phyloP scores from a whole-genome alignment of 169 alveolate species.

The Plasmodium gonderi region DNA sequence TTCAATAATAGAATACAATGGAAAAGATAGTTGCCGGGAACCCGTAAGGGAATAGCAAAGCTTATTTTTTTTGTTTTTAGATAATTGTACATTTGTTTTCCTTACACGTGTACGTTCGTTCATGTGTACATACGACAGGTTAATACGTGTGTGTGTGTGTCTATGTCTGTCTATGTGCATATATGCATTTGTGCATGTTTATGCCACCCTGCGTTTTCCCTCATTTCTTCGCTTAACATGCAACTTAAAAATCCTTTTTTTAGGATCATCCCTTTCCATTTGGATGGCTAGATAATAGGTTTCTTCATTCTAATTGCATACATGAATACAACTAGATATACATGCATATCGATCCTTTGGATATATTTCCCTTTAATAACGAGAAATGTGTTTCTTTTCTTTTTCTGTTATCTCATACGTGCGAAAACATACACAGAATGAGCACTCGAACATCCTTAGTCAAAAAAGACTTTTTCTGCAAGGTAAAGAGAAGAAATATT shows the following conservation, averaged over 20 bases:
- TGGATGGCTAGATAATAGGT: constrained; percentile 75
- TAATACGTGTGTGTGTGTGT: neutral
- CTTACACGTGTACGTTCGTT: too few relatives aligned
- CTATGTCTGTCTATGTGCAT: neutral
- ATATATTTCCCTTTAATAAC: neutral
- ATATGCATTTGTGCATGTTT: neutral
- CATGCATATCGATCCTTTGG: neutral
- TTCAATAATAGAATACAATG: constrained; percentile 59
- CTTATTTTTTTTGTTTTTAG: too few relatives aligned
- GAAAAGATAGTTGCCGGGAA: constrained; percentile 66
- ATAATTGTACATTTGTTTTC: too few relatives aligned
- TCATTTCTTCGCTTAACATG: neutral
- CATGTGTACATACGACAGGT: too few relatives aligned
- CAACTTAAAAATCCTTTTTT: neutral
- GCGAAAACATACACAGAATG: constrained; percentile 34
- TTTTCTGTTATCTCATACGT: neutral
- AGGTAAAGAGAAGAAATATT: constrained; percentile 7
- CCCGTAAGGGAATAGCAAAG: constrained; percentile 15
- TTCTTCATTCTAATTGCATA: neutral
- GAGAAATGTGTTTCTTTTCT: neutral
- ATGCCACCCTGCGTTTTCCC: too few relatives aligned
- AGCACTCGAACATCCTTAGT: constrained; percentile 58
- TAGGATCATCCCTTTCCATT: constrained; percentile 73
- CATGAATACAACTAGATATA: neutral
- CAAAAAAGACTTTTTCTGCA: constrained; percentile 71